phyloP scores from a whole-genome alignment of 2,329 filamentous ascomycete species.

The Fusarium sp. region DNA sequence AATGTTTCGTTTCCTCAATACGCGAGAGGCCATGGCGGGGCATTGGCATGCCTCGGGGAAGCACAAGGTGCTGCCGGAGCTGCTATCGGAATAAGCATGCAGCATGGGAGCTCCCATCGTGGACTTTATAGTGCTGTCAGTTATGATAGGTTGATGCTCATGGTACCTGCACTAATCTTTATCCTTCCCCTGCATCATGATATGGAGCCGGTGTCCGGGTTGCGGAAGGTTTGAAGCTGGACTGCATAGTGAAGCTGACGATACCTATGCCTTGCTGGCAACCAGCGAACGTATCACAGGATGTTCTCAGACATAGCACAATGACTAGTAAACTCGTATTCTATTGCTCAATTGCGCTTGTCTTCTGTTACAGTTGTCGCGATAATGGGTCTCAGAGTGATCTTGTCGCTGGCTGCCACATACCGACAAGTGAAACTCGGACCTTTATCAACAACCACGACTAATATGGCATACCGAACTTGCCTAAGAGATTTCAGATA shows the following conservation, averaged over 20 bases:
- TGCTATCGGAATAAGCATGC: constrained; percentile 41
- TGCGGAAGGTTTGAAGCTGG: neutral
- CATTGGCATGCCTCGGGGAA: constrained; percentile 41
- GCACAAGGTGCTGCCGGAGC: constrained; percentile 42
- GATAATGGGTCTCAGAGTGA: neutral
- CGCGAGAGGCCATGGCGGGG: constrained; percentile 37
- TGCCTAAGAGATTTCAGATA: neutral
- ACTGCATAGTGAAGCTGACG: neutral
- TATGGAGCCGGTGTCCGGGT: constrained; percentile 27
- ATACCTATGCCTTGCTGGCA: neutral
- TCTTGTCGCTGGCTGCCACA: neutral
- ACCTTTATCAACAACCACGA: neutral
- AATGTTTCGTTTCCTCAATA: constrained; percentile 17
- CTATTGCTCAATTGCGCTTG: neutral
- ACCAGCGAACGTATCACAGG: neutral
- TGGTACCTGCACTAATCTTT: constrained; percentile 43
- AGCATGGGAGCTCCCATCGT: constrained; percentile 36
- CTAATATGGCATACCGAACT: neutral
- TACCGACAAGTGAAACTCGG: neutral
- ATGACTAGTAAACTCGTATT: neutral
- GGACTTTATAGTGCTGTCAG: constrained; percentile 18
- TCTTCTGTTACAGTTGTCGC: neutral
- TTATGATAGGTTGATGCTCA: constrained; percentile 28
- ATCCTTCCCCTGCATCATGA: constrained; percentile 33
- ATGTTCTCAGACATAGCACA: neutral